A percentile compares a stretch with the other conserved stretches of the same genome.
phyloP scores from a whole-genome alignment of 305 asterid genomes.

The Solanum hybrid region DNA sequence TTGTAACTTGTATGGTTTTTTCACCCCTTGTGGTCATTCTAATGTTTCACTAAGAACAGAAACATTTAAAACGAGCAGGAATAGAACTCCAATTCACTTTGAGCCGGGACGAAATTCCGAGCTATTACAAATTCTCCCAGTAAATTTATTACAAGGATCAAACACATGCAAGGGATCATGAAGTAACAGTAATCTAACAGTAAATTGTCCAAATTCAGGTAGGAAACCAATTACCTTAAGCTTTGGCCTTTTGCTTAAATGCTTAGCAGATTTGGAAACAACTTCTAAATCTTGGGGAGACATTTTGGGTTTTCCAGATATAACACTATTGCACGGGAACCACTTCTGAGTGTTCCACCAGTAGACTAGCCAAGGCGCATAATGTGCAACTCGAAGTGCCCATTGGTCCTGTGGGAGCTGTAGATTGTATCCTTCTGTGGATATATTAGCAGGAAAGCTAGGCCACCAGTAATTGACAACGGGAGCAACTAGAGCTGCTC shows the following conservation, averaged over 20 bases:
- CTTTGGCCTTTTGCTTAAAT: not conserved
- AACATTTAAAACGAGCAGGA: not conserved
- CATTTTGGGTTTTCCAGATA: constrained; percentile 30
- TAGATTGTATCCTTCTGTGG: constrained; percentile 35
- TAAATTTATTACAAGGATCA: not conserved
- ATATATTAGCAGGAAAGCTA: constrained; percentile 37
- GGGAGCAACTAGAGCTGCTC: constrained; percentile 47
- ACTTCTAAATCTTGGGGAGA: constrained; percentile 38
- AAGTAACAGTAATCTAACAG: not conserved
- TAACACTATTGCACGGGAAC: constrained; percentile 20
- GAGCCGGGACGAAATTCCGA: not conserved
- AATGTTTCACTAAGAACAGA: not conserved
- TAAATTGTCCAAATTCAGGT: not conserved
- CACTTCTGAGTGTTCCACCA: constrained; percentile 58
- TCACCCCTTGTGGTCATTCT: not conserved
- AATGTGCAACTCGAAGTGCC: constrained; percentile 54
- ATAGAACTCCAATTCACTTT: not conserved
- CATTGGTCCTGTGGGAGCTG: constrained; percentile 47
- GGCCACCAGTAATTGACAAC: constrained; percentile 65
- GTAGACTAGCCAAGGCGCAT: constrained; percentile 51
- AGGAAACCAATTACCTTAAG: not conserved
- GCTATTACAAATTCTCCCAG: not conserved
- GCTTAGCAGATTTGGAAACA: constrained; percentile 8
- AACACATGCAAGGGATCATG: not conserved
- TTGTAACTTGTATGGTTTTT: not conserved